Evolutionary conservation across 176 grass and related monocot genomes (phyloP).

Genomic region (Musa troglodytarum): DNA sequence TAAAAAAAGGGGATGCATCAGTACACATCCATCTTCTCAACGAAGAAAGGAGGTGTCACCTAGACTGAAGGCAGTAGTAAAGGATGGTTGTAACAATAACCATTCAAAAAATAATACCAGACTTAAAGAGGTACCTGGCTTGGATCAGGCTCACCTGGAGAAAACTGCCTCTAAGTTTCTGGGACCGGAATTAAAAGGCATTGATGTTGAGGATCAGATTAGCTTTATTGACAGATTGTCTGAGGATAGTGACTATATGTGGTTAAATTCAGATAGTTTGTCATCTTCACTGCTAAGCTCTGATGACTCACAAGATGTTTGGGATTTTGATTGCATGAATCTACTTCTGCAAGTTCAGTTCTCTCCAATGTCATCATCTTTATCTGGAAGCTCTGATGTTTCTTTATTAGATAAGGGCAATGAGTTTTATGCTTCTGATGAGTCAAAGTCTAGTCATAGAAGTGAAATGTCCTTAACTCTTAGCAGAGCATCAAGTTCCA

Average conservation of each 20-base stretch:
- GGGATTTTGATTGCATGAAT: constrained; percentile 5
- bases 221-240: not conserved
- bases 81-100: not conserved
- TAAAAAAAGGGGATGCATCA: not conserved
- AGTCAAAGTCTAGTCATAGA: not conserved
- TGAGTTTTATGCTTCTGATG: constrained; percentile 5
- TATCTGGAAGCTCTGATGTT: constrained; percentile 8
- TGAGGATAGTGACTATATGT: not conserved
- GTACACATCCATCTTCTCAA: not conserved
- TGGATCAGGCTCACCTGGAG: not conserved
- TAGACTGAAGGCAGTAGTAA: not conserved
- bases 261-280: constrained; percentile 10
- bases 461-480: constrained; percentile 5
- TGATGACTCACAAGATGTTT: constrained; percentile 6
- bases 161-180: not conserved
- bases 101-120: not conserved
- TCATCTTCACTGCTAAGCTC: constrained; percentile 10
- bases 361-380: constrained; percentile 5
- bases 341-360: constrained; percentile 19
- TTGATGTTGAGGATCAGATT: not conserved
- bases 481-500: not conserved
- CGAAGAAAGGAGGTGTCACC: not conserved
- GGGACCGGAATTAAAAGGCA: not conserved
- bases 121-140: not conserved
- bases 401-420: not conserved